Conservation (phyloP, 2,329 filamentous ascomycete genomes). For the Fusarium torulosum region DNA sequence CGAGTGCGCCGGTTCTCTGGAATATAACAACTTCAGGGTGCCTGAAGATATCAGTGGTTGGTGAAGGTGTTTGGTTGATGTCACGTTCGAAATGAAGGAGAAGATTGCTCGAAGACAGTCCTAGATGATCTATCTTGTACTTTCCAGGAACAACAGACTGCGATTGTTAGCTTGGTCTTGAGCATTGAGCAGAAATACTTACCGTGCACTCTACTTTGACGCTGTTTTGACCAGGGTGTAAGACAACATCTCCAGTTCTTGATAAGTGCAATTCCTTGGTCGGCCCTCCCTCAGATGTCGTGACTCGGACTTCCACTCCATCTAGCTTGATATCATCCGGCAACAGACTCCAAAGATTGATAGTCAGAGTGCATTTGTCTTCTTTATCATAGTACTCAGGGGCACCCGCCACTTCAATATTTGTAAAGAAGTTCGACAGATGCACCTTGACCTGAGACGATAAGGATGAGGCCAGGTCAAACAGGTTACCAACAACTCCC, state of each 20-base stretch:
- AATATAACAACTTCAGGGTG: constrained; percentile 78
- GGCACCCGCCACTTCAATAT: constrained; percentile 74
- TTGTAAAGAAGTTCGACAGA: constrained; percentile 79
- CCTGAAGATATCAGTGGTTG: constrained; percentile 65
- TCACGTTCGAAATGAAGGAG: constrained; percentile 74
- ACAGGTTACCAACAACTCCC: constrained; percentile 62
- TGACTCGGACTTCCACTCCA: constrained; percentile 72
- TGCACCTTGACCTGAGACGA: constrained; percentile 74
- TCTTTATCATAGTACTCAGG: constrained; percentile 76
- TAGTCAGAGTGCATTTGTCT: constrained; percentile 79
- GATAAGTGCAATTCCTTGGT: constrained; percentile 68
- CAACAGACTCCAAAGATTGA: constrained; percentile 79
- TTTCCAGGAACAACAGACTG: constrained; percentile 76
- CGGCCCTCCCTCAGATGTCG: constrained; percentile 66
- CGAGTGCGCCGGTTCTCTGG: constrained; percentile 75
- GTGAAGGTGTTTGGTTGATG: constrained; percentile 60
- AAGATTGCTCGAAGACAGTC: constrained; percentile 73
- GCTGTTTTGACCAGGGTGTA: constrained; percentile 64
- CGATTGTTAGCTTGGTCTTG: constrained; percentile 45
- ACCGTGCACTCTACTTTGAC: constrained; percentile 55
- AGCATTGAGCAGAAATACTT: constrained; percentile 32
- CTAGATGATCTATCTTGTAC: constrained; percentile 80
- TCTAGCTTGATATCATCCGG: constrained; percentile 77
- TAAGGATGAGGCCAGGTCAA: constrained; percentile 60
- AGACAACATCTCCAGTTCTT: constrained; percentile 42